Base-by-base conservation (phyloP, 2,329 filamentous ascomycete species). In the Verticillium albo-atrum region DNA sequence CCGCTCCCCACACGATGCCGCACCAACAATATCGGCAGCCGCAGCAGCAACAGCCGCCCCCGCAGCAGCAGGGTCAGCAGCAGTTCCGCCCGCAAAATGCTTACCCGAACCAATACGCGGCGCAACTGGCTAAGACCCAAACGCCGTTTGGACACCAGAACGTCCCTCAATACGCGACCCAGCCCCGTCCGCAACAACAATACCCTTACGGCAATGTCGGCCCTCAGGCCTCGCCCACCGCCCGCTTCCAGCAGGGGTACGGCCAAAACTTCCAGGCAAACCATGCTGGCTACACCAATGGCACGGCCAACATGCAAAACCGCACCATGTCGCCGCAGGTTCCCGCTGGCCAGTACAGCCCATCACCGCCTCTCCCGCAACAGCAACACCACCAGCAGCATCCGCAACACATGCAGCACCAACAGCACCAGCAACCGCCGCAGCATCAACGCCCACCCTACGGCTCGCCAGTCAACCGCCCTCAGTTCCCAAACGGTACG, bases 91-190 rank as follows among this genome's bases (percentile, higher is more conserved):
- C 79, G 34, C 73, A 79, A 5, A 82, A 80, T 55, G 77, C 79
- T 4, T 82, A 78, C 63, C 70, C 74, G 9, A 74, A 71, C 57
- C 76, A 74, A 54, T 84, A 79, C 63, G 75, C 78, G 4, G 78
- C 79, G 7, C 80, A 81, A 64, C 72, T 83, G 56, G 77, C 76
- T 55, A 85, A 86, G 67, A 73, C 78, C 12, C 79, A 82, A 60
- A 77, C 78, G 7, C 77, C 79, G 0, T 85, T 82, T 60, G 77
- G 79, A 12, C 82, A 84, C 60, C 76, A 81, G 61, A 78, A 74
- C 61, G 77, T 82, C 70, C 74, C 74, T 10, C 75, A 81, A 53
- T 83, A 78, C 61, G 75, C 75, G 32, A 76, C 72, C 50, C 82
- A 80, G 62, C 77, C 73, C 61, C 76, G 81, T 57, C 74, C 77